Evolutionary conservation across 2,329 filamentous ascomycete genomes (phyloP).

Genomic region (Sclerotinia nivalis): DNA sequence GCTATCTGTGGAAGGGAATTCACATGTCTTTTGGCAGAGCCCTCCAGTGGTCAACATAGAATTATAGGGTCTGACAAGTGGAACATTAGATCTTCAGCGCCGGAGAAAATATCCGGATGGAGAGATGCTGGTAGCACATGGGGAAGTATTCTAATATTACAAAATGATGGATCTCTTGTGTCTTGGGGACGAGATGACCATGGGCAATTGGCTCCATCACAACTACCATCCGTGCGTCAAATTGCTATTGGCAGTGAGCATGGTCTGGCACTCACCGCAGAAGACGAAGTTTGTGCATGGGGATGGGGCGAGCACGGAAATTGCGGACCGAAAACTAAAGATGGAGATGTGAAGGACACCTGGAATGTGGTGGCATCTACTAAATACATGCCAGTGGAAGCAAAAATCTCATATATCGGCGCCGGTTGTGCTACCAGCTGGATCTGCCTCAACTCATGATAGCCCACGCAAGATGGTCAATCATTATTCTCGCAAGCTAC

Average conservation of each 20-base stretch:
- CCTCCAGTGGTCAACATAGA: constrained; percentile 57
- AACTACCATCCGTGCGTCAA: constrained; percentile 57
- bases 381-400: constrained; percentile 53
- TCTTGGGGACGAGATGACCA: constrained; percentile 87
- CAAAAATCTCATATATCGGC: constrained; percentile 61
- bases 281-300: constrained; percentile 75
- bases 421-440: constrained; percentile 93
- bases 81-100: constrained; percentile 60
- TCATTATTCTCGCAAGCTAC: not conserved
- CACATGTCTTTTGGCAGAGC: constrained; percentile 66
- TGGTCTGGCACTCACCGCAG: constrained; percentile 67
- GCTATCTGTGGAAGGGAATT: constrained; percentile 84
- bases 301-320: constrained; percentile 99
- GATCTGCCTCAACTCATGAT: constrained; percentile 50
- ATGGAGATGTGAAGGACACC: constrained; percentile 66
- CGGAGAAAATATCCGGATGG: constrained; percentile 57
- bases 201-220: constrained; percentile 70
- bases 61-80: constrained; percentile 78
- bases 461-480: not conserved
- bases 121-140: constrained; percentile 74
- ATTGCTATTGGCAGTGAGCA: constrained; percentile 92
- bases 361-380: constrained; percentile 67
- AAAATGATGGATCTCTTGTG: constrained; percentile 57
- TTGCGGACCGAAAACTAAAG: constrained; percentile 69
- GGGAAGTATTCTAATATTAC: constrained; percentile 76